Base-by-base conservation (phyloP, 2,329 filamentous ascomycete species). In the Colletotrichum lentis region DNA sequence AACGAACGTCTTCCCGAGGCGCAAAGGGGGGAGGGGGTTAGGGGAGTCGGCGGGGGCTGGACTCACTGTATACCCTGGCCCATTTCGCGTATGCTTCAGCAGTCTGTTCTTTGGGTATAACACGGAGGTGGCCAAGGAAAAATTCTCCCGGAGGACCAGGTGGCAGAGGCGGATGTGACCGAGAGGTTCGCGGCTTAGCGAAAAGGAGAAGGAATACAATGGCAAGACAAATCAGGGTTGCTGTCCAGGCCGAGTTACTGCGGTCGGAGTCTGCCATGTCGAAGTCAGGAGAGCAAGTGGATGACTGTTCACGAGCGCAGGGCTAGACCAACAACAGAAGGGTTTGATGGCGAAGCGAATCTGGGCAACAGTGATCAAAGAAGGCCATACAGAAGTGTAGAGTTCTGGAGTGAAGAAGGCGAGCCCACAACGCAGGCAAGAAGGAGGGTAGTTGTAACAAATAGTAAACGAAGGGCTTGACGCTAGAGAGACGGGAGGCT, bases 61-160 rank as follows among this genome's bases (percentile, higher is more conserved):
- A 61, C 70, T 65, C 24, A 93, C 90, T 77, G 92, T 91, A 75
- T 92, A 67, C 54, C 39, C 66, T 61, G 22, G 69, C 69, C 70
- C 70, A 71, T 55, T 70, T 49, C 6, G 67, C 60, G 52, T 71
- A 71, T 18, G 61, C 64, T 46, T 55, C 66, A 35, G 69, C 70
- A 5, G 70, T 69, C 44, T 53, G 56, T 37, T 71, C 62, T 43
- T 59, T 64, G 46, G 64, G 81, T 41, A 77, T 73, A 60, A 83
- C 80, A 2, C 77, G 76, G 3, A 72, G 58, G 54, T 78, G 79
- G 5, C 81, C 81, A 41, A 78, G 72, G 18, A 82, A 73, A 2
- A 77, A 77, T 10, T 73, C 74, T 5, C 70, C 65, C 18, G 65
- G 59, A 8, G 70, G 70, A 5, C 70, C 70, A 3, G 70, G 70